Evolutionary conservation across 345 rosid species (phyloP), one percentile per base, ranked within the genome.

Genomic region (Anastatica hierochuntica): DNA sequence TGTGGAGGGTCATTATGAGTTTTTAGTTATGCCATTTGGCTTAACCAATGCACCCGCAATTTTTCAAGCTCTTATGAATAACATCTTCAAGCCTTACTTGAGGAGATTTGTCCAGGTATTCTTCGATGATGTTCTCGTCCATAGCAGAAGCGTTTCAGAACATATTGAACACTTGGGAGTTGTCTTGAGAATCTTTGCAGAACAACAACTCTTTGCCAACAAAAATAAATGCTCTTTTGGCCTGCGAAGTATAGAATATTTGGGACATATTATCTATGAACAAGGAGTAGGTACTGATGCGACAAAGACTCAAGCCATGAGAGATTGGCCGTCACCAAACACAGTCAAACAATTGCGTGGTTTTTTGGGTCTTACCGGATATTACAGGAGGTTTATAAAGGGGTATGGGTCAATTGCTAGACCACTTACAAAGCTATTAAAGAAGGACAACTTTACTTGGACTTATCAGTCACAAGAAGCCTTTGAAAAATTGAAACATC

Each of bases 301-400:
- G 0, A 1, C 1, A 0, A 48, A 48, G 3, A 48, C 53, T 1
- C 4, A 10, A 0, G 3, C 46, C 0, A 42, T 40, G n/a, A 1
- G 1, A 0, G 3, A 0, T 0, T 40, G 23, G 43, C 43, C 43
- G 0, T 1, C 1, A 0, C 43, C 43, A 1, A 16, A 0, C 0
- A 40, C 0, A 8, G n/a, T 39, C 4, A 42, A 42, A 5, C 12
- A 11, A 0, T 1, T 42, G 1, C 7, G 13, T 0, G 46, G 46
- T 0, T 42, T 42, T 6, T 1, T 42, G 0, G 46, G 46, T 0
- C 1, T 42, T 0, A 18, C 26, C 0, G 26, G 46, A 0, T 42
- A 42, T 6, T 42, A 42, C 7, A 6, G 46, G 0, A 2, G 14
- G 0, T 42, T 42, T 10, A 11, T 42, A 0, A 18, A 11, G 1